Percentiles rank a stretch among this genome's conserved stretches.
phyloP scores from a whole-genome alignment of 2,329 filamentous ascomycete species.

The Arthrobotrys entomopaga region DNA sequence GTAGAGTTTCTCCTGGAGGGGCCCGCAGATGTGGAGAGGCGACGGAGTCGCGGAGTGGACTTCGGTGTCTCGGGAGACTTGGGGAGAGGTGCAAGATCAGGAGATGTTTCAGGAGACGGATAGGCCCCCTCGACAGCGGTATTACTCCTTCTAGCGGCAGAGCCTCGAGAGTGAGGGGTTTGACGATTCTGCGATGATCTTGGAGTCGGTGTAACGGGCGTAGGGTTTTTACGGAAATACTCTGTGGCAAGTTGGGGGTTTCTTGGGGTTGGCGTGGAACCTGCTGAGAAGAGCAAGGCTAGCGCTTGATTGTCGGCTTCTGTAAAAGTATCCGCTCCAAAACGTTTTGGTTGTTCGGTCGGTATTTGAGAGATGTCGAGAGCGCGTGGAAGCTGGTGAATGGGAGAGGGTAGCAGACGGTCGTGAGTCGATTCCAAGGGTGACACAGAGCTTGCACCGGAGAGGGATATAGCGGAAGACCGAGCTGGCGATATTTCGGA shows the following conservation, averaged over 20 bases:
- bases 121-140: constrained; percentile 48
- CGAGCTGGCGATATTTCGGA: constrained; percentile 44
- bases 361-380: constrained; percentile 7
- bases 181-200: constrained; percentile 19
- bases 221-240: constrained; percentile 23
- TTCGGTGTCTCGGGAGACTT: constrained; percentile 30
- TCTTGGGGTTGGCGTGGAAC: constrained; percentile 35
- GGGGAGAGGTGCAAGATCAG: constrained; percentile 36
- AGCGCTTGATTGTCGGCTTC: constrained; percentile 50
- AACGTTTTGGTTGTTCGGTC: background rate
- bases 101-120: constrained; percentile 52
- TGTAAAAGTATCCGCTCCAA: constrained; percentile 37
- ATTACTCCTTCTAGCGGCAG: constrained; percentile 25
- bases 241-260: constrained; percentile 16
- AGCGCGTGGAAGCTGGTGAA: constrained; percentile 37
- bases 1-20: constrained; percentile 34
- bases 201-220: constrained; percentile 25
- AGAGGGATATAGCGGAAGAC: constrained; percentile 33
- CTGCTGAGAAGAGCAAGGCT: constrained; percentile 39
- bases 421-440: constrained; percentile 35
- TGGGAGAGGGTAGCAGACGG: constrained; percentile 35
- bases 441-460: constrained; percentile 41
- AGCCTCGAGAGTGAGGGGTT: constrained; percentile 24
- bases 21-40: constrained; percentile 26
- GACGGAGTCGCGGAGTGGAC: constrained; percentile 43